A percentile compares a stretch with the other conserved stretches of the same genome.
Evolutionary conservation across 2,329 filamentous ascomycete genomes (phyloP).

Genomic region (Zarea fungicola): DNA sequence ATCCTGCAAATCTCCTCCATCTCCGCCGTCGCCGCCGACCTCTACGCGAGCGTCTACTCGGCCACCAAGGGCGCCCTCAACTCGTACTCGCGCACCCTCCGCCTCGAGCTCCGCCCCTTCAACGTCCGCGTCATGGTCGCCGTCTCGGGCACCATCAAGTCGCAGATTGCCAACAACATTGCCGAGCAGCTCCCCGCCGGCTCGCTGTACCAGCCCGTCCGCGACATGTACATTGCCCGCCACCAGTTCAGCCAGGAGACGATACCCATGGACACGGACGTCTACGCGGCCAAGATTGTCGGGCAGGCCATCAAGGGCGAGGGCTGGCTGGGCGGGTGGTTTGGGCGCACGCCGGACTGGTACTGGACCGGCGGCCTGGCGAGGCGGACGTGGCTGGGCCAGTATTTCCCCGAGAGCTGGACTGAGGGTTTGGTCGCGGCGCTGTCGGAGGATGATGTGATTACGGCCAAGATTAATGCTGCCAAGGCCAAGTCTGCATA

Average conservation of each 20-base stretch:
- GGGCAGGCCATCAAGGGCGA: conserved; percentile 35
- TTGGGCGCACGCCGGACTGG: conserved; percentile 21
- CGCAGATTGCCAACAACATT: conserved; percentile 41
- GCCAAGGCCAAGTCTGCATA: not conserved
- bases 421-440: not conserved
- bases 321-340: conserved; percentile 22
- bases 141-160: conserved; percentile 49
- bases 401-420: conserved; percentile 8
- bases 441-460: conserved; percentile 8
- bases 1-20: conserved; percentile 52
- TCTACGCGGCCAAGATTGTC: conserved; percentile 40
- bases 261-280: conserved; percentile 38
- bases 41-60: conserved; percentile 49
- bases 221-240: conserved; percentile 41
- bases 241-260: conserved; percentile 45
- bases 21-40: conserved; percentile 45
- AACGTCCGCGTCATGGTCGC: conserved; percentile 53
- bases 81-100: conserved; percentile 48
- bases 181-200: conserved; percentile 37
- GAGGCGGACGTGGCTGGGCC: conserved; percentile 4
- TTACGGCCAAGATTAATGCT: not conserved
- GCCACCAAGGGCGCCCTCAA: conserved; percentile 52
- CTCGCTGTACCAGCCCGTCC: conserved; percentile 43
- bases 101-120: conserved; percentile 49
- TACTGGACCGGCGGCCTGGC: conserved; percentile 10